Conservation (phyloP, 257 asterid species). For the Gentiana macrophylla region DNA sequence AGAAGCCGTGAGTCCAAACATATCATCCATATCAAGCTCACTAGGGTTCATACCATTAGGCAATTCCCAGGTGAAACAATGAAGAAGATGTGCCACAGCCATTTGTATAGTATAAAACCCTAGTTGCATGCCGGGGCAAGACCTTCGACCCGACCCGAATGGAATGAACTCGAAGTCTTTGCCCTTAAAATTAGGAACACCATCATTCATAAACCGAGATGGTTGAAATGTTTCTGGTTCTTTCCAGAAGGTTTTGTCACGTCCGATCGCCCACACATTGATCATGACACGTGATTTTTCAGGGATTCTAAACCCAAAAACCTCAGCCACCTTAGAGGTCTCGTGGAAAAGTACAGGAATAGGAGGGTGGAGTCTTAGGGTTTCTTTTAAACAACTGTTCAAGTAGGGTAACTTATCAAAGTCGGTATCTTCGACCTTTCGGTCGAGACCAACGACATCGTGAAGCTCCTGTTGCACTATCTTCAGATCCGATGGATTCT, state of each 20-base stretch:
- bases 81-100: too few species aligned
- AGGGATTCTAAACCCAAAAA: constrained; percentile 32
- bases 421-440: constrained; percentile 30
- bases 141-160: too few species aligned
- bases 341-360: constrained; percentile 47
- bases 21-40: too few species aligned
- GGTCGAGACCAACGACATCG: constrained; percentile 24
- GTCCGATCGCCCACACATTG: constrained; percentile 10
- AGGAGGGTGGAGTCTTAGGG: constrained; percentile 50
- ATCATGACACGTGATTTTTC: constrained; percentile 28
- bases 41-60: too few species aligned
- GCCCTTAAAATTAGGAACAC: background rate
- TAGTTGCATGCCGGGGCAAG: too few species aligned
- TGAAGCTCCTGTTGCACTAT: constrained; percentile 30
- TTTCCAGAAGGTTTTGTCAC: constrained; percentile 32
- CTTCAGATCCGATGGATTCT: constrained; percentile 24
- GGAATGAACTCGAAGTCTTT: constrained; percentile 15
- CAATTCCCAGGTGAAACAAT: too few species aligned
- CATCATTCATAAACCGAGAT: constrained; percentile 22
- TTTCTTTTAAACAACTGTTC: constrained; percentile 21
- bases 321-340: constrained; percentile 18
- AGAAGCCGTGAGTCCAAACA: too few species aligned
- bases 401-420: constrained; percentile 31
- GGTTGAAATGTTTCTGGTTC: constrained; percentile 30
- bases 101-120: too few species aligned